These are phyloP conservation scores for Pichia sp. DNA, from an alignment of 1,139 yeast species.

Conservation along the genomic window DNA sequence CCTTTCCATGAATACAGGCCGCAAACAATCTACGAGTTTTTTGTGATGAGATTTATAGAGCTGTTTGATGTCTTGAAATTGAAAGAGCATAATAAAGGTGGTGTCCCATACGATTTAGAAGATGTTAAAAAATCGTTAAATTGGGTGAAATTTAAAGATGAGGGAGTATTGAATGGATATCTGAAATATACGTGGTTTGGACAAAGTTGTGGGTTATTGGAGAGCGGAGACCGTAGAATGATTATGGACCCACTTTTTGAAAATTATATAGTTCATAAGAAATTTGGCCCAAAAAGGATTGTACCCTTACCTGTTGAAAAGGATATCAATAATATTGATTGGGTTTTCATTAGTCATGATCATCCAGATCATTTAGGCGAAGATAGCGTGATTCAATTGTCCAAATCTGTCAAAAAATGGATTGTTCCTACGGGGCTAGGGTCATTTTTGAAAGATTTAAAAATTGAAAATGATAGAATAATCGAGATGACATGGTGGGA, in stretches of 20 bases:
- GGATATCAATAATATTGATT: conserved; percentile 42
- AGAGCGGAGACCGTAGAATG: conserved; percentile 50
- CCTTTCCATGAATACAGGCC: conserved; percentile 90
- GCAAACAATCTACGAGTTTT: conserved; percentile 82
- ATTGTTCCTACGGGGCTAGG: conserved; percentile 78
- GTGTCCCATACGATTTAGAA: conserved; percentile 41
- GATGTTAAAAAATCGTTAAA: not conserved
- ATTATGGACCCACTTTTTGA: conserved; percentile 82
- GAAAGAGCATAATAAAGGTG: conserved; percentile 37
- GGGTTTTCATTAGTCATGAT: conserved; percentile 80
- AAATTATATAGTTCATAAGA: conserved; percentile 52
- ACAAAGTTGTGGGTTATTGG: conserved; percentile 73
- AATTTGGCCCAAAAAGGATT: conserved; percentile 75
- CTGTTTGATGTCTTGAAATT: conserved; percentile 20
- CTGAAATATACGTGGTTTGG: conserved; percentile 85
- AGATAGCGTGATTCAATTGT: conserved; percentile 47
- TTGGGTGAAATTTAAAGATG: not conserved
- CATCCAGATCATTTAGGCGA: conserved; percentile 91
- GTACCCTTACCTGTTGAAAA: conserved; percentile 51
- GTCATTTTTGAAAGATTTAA: conserved; percentile 45
- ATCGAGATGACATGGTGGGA: conserved; percentile 96
- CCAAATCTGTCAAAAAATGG: conserved; percentile 52
- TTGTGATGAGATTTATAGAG: conserved; percentile 63
- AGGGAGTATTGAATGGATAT: not conserved
- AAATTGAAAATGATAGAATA: conserved; percentile 37